Base-by-base conservation (phyloP, 176 grass and related monocot genomes). In the Alopecurus myosuroides region DNA sequence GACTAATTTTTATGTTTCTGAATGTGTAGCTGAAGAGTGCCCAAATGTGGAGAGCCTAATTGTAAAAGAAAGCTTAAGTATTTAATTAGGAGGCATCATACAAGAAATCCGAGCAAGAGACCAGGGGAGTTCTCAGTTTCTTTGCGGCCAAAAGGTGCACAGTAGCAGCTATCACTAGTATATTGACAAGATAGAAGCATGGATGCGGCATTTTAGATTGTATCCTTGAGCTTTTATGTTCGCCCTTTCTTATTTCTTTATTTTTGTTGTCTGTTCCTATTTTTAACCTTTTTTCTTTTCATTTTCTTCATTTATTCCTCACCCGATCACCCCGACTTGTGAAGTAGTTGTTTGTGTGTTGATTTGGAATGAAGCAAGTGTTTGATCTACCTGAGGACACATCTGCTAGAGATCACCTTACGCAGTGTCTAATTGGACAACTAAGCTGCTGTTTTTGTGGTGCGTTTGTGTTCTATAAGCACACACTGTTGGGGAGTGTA, bases 171-270 rank as follows among this genome's bases (percentile, higher is more conserved):
- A 82, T 70, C 82, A 70, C 81, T 92, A 83, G 85, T 83, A 78
- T 87, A 87, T 85, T 90, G 76, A 91, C 83, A 85, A 84, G 78
- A 88, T 77, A 75, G 77, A 90, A 92, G 91, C 94, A 88, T 92
- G 91, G 94, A 92, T 94, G 91, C 89, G 18, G 91, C 87, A 88
- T 97, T 97, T 94, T 97, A 94, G 91, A 89, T 80, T 88, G 94
- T 92, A 82, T 97, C 94, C 91, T 76, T 75, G 71, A 84, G 87
- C 91, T 92, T 86, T 87, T 89, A 75, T 77, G 51, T 68, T 82
- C 82, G 34, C 22, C 45, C 19, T 23, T 39, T 79, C 33, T 77
- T 51, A 77, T 71, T 7, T 22, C 73, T 66, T 73, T 53, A 22
- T 29, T 78, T 67, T 66, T 81, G 29, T 34, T 15, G 74, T 55